Evolutionary conservation across 2,329 filamentous ascomycete genomes (phyloP).

Genomic region (Onygenales sp.): DNA sequence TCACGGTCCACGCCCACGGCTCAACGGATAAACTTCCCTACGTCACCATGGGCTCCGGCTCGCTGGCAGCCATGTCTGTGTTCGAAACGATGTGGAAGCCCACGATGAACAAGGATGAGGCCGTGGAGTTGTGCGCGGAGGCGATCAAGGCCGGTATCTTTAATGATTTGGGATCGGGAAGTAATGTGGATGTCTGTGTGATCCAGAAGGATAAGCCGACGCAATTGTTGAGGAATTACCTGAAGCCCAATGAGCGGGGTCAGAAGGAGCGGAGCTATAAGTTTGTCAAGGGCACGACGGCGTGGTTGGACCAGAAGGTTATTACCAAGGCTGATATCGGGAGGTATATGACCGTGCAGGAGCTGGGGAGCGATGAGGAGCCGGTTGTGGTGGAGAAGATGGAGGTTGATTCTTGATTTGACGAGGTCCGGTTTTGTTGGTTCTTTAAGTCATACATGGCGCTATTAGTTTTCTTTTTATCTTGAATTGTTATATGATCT

Average conservation of each 20-base stretch:
- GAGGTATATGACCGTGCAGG: slow-evolving; percentile 87
- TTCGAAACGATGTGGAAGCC: slow-evolving; percentile 95
- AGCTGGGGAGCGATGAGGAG: slow-evolving; percentile 62
- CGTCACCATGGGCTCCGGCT: slow-evolving; percentile 97
- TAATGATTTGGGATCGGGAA: slow-evolving; percentile 94
- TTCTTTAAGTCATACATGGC: not conserved
- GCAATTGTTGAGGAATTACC: slow-evolving; percentile 74
- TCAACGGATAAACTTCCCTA: slow-evolving; percentile 98
- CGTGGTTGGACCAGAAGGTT: slow-evolving; percentile 89
- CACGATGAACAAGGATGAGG: slow-evolving; percentile 64
- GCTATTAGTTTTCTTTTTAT: not conserved
- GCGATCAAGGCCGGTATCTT: slow-evolving; percentile 96
- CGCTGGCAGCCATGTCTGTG: slow-evolving; percentile 91
- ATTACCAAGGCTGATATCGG: slow-evolving; percentile 89
- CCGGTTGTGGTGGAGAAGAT: slow-evolving; percentile 52
- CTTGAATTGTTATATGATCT: not conserved
- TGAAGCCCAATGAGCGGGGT: slow-evolving; percentile 83
- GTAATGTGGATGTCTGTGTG: slow-evolving; percentile 92
- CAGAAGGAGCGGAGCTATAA: slow-evolving; percentile 89
- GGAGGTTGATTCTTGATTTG: slow-evolving; percentile 47
- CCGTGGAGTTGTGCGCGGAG: slow-evolving; percentile 71
- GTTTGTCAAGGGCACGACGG: slow-evolving; percentile 87
- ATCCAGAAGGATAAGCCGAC: slow-evolving; percentile 95
- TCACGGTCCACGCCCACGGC: slow-evolving; percentile 97
- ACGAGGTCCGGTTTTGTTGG: not conserved